Evolutionary conservation across 768 basidiomycete species (phyloP), one percentile per base, ranked within the genome.

Genomic region (Multifurca ochricompacta): DNA sequence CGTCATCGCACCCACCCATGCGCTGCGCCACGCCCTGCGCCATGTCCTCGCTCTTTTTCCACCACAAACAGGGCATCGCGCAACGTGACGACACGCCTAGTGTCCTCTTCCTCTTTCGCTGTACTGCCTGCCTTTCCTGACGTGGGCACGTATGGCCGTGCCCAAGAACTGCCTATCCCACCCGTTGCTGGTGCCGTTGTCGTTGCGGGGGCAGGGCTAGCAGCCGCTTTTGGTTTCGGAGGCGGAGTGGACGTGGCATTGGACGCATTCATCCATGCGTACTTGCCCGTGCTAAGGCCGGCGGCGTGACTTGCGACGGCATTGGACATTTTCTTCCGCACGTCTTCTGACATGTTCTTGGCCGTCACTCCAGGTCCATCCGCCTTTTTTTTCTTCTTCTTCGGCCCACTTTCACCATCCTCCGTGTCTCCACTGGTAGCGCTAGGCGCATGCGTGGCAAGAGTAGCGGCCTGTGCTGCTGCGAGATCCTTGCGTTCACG

Each of bases 261-360:
- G 2, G 81, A 78, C 5, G 85, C 78, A 14, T 73, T 90, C 88
- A 93, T 90, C 91, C 91, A 94, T 14, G 87, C 76, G 63, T 92
- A 94, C 68, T 84, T 85, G 19, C 85, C 82, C 48, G 68, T 68
- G 1, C 83, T 81, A 19, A 90, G 65, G 0, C 91, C 91, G n/a
- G 90, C 88, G 5, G 89, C 89, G 65, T 90, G 89, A 60, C 83
- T 85, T 21, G 91, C 91, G 6, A 88, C 87, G 21, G 86, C 86
- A 67, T 95, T 91, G 31, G 85, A 87, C 83, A 93, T 83, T 67
- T 90, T 91, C 76, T 94, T 94, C 61, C 84, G 74, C 62, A 91
- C 86, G 62, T 93, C 91, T 68, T 92, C 91, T 5, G 83, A 85
- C 87, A 94, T 90, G 65, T 91, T 92, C 53, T 86, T 74, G 51